Evolutionary conservation across 768 basidiomycete species (phyloP).

Genomic region (Trichaptum fuscoviolaceum): DNA sequence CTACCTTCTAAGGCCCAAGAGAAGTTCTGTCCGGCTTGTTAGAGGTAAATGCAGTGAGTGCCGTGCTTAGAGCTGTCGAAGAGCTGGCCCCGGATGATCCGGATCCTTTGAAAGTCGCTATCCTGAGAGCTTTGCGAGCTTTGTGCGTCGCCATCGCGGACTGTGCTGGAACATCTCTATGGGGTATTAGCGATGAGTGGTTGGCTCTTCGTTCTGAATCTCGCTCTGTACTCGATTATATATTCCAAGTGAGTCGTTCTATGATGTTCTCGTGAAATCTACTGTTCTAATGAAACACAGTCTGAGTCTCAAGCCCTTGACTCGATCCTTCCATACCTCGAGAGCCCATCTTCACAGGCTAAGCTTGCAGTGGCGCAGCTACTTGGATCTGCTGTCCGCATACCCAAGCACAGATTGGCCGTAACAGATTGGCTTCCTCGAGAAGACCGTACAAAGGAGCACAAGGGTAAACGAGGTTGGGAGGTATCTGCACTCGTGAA

Average conservation of each 20-base stretch:
- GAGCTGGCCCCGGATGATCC: conserved; percentile 36
- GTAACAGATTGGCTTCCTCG: conserved; percentile 62
- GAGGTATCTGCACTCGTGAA: conserved; percentile 48
- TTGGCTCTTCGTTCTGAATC: conserved; percentile 43
- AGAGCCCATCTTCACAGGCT: conserved; percentile 35
- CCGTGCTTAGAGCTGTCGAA: conserved; percentile 59
- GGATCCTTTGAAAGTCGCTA: conserved; percentile 43
- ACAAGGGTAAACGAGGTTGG: conserved; percentile 65
- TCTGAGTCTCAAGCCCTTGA: conserved; percentile 56
- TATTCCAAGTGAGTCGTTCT: conserved; percentile 48
- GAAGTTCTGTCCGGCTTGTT: conserved; percentile 55
- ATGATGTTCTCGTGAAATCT: neutral
- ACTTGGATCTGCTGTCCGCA: conserved; percentile 47
- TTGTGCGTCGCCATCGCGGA: conserved; percentile 59
- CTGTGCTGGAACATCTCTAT: conserved; percentile 61
- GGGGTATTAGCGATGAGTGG: conserved; percentile 50
- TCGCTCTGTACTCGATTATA: conserved; percentile 47
- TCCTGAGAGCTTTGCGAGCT: conserved; percentile 59
- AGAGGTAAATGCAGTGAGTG: conserved; percentile 49
- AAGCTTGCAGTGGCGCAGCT: conserved; percentile 54
- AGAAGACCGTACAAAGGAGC: conserved; percentile 47
- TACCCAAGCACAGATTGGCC: conserved; percentile 39
- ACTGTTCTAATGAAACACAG: conserved; percentile 5
- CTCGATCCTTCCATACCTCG: conserved; percentile 59
- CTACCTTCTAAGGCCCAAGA: conserved; percentile 44